phyloP scores from a whole-genome alignment of 305 asterid genomes.

The Lippia alba region DNA sequence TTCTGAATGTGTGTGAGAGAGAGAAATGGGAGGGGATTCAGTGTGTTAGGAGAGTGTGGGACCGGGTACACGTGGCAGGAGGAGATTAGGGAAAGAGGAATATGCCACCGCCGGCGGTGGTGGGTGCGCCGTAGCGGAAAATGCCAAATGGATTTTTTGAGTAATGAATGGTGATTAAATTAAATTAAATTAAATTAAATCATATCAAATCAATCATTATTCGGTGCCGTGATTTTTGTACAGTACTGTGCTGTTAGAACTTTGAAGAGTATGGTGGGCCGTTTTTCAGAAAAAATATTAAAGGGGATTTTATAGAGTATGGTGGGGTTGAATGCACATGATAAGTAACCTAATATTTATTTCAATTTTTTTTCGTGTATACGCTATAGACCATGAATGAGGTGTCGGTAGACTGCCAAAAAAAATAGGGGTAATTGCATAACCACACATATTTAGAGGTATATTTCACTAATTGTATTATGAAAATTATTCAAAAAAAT shows the following conservation, averaged over 20 bases:
- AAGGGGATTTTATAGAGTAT: too few relatives aligned
- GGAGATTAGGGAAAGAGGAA: slow-evolving; percentile 26
- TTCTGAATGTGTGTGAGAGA: slow-evolving; percentile 8
- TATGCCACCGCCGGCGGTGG: slow-evolving; percentile 44
- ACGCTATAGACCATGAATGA: too few relatives aligned
- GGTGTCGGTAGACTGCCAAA: slow-evolving; percentile 27
- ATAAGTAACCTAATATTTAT: slow-evolving; percentile 29
- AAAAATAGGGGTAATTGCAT: too few relatives aligned
- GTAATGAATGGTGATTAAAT: slow-evolving; percentile 39
- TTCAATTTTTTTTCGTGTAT: too few relatives aligned
- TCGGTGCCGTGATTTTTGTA: slow-evolving; percentile 46
- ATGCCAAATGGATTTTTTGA: slow-evolving; percentile 22
- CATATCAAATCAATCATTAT: slow-evolving; percentile 28
- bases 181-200: too few relatives aligned
- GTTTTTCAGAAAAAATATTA: too few relatives aligned
- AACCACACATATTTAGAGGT: too few relatives aligned
- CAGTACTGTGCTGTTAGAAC: slow-evolving; percentile 40
- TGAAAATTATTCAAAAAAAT: too few relatives aligned
- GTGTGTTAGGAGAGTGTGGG: slow-evolving; percentile 29
- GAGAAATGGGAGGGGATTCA: slow-evolving; percentile 32
- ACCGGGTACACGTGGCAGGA: slow-evolving; percentile 55
- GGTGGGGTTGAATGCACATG: slow-evolving; percentile 27
- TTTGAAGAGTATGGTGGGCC: too few relatives aligned
- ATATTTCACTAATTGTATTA: too few relatives aligned
- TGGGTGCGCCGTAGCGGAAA: slow-evolving; percentile 25